These are phyloP conservation scores for Pyrenopolyporus hunteri DNA, from an alignment of 495 filamentous ascomycete genomes.

Conservation along the genomic window DNA sequence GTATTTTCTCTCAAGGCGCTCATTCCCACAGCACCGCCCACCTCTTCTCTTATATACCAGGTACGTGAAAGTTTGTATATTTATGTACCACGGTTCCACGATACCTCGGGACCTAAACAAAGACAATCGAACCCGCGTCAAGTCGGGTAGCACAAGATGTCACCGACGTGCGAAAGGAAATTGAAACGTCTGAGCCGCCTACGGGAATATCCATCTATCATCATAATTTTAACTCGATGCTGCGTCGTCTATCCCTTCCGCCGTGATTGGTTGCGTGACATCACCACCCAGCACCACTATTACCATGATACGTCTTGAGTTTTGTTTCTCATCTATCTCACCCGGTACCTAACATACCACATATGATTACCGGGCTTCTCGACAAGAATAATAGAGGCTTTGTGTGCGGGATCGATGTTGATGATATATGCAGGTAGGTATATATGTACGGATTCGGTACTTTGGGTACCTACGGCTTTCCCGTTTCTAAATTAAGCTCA, in stretches of 20 bases:
- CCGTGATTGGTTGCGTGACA: constrained; percentile 17
- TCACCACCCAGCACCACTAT: neutral
- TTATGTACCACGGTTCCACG: neutral
- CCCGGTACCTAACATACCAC: too few species aligned
- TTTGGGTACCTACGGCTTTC: too few species aligned
- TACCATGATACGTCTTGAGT: constrained; percentile 2
- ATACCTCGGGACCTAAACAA: too few species aligned
- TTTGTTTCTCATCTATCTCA: too few species aligned
- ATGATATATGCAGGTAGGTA: too few species aligned
- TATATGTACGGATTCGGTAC: too few species aligned
- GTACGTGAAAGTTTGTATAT: too few species aligned
- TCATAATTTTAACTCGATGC: constrained; percentile 25
- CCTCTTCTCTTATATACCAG: too few species aligned
- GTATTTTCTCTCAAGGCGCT: constrained; percentile 4
- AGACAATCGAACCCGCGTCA: constrained; percentile 1
- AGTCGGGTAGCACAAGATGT: constrained; percentile 21
- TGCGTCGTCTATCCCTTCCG: constrained; percentile 11
- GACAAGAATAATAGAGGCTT: too few species aligned
- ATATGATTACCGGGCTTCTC: constrained; percentile 7
- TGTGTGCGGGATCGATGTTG: too few species aligned
- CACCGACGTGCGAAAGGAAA: constrained; percentile 19
- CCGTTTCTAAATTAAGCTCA: constrained; percentile 32
- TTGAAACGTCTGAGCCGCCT: constrained; percentile 24
- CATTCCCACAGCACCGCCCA: neutral
- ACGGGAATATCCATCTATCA: too few species aligned